Evolutionary conservation across 495 filamentous ascomycete species (phyloP).

Genomic region (Neurospora terricola): DNA sequence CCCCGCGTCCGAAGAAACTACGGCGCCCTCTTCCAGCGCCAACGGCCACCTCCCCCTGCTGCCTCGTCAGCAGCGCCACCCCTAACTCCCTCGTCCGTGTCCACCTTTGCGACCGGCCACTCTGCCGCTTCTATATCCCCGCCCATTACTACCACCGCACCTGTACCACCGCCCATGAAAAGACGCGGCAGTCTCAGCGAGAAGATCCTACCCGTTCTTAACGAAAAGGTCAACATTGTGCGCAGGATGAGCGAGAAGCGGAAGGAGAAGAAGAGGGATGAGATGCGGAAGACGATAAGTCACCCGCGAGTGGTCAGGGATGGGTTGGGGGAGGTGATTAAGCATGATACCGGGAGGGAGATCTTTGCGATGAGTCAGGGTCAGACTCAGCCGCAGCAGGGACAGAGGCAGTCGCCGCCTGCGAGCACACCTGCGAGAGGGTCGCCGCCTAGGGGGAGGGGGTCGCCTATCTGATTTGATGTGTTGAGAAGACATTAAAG

Average conservation of each 20-base stretch:
- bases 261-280: constrained; percentile 54
- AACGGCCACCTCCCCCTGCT: neutral
- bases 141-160: neutral
- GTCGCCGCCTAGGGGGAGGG: neutral
- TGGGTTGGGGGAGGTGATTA: constrained; percentile 42
- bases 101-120: neutral
- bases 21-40: constrained; percentile 3
- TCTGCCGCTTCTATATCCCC: neutral
- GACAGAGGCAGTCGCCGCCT: neutral
- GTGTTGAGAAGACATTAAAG: neutral
- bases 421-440: neutral
- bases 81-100: neutral
- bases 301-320: constrained; percentile 38
- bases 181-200: constrained; percentile 2
- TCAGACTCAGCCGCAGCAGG: neutral
- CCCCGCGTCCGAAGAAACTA: neutral
- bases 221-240: constrained; percentile 35
- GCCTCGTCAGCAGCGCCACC: neutral
- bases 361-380: neutral
- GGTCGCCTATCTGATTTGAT: neutral
- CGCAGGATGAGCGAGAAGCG: constrained; percentile 50
- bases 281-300: constrained; percentile 58
- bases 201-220: constrained; percentile 23
- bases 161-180: neutral
- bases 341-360: constrained; percentile 18